Base-by-base conservation (phyloP, 257 asterid genomes). In the Gentiana dahurica region DNA sequence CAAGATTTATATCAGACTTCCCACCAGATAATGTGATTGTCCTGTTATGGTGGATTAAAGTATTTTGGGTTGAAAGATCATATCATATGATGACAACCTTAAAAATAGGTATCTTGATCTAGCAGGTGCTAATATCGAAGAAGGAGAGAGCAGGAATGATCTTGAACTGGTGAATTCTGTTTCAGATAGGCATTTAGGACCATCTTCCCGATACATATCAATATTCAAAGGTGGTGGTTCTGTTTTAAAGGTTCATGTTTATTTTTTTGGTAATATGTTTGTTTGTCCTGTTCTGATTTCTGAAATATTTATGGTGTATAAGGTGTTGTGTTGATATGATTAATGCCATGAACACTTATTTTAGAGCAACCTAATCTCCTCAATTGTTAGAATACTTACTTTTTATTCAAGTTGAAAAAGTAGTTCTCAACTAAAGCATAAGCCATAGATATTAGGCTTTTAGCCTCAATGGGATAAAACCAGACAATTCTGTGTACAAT, bases 131-230 rank as follows among this genome's bases (percentile, higher is more conserved):
- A 76, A 73, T 52, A 65, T 82, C 63, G 84, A 82, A 66, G 96
- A 83, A 71, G 95, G 96, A 71, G 81, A 76, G 67, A 58, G 77
- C 65, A 79, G 73, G 75, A 82, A 73, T 75, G 82, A 73, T 53
- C 79, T 87, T 73, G 96, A 91, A 64, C 61, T 87, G 79, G 92
- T 77, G 74, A 82, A 73, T 73, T 79, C 94, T 66, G 82, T 77
- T 73, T 84, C 96, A 45, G 96, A 84, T 68, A 87, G 84, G 82
- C 94, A 87, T 76, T 82, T 90, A 84, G 87, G 98, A 76, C 94
- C 96, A 41, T 80, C 97, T 41, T 71, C 94, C 69, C 94, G 98
- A 69, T 82, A 79, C 70, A 80, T 71, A 76, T 87, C 98, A 61
- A 53, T 77, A 59, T 84, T 76, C 66, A 90, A 81, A 90, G 98